phyloP scores from a whole-genome alignment of 148 eudicot genomes.

The Heliamphora exappendiculata region DNA sequence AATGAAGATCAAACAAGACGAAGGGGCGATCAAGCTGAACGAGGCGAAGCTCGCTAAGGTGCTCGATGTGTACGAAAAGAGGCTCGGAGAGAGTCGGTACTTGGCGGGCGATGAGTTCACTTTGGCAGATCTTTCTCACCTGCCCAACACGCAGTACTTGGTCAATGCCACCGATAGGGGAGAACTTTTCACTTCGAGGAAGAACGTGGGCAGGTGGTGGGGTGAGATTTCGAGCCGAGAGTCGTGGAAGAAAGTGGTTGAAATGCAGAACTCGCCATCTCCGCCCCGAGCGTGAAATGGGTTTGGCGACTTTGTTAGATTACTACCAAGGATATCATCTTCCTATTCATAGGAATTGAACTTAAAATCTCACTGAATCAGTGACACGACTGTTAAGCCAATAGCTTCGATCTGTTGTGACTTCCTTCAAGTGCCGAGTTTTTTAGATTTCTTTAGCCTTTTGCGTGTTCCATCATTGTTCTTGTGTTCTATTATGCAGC shows the following conservation, averaged over 20 bases:
- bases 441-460: background rate
- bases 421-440: background rate
- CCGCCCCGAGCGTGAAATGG: conserved; percentile 9
- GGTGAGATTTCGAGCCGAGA: conserved; percentile 57
- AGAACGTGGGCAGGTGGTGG: conserved; percentile 93
- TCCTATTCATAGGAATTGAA: background rate
- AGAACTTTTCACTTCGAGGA: conserved; percentile 53
- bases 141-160: conserved; percentile 65
- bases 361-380: too few species aligned
- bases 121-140: conserved; percentile 76
- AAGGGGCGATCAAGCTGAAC: conserved; percentile 47
- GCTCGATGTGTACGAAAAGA: conserved; percentile 68
- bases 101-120: conserved; percentile 76
- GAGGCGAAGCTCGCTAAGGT: conserved; percentile 65
- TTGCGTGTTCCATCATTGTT: too few species aligned
- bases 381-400: background rate
- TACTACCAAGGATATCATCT: background rate
- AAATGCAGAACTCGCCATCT: conserved; percentile 50
- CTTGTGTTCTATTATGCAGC: too few species aligned
- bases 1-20: conserved; percentile 74
- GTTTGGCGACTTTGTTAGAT: background rate
- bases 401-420: background rate
- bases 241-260: conserved; percentile 76
- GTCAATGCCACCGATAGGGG: conserved; percentile 43
- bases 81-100: conserved; percentile 61